A percentile compares a stretch with the other conserved stretches of the same genome.
Evolutionary conservation across 139 green algal genomes (phyloP).

Genomic region (Dunaliella primolecta): DNA sequence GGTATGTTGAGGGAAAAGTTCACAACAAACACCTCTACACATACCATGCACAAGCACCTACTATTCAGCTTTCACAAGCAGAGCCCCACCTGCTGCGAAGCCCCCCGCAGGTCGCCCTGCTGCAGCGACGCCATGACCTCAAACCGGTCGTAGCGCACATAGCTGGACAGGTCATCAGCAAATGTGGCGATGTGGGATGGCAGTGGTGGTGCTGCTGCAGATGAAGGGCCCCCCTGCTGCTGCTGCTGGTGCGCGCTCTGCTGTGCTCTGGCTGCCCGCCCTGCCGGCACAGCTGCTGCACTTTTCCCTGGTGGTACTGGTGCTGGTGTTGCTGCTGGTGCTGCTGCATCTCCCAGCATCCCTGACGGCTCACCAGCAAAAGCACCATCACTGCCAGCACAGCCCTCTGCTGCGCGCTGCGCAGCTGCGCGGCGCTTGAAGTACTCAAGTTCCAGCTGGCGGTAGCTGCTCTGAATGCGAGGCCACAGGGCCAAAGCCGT

Average conservation of each 20-base stretch:
- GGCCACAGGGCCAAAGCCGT: neutral
- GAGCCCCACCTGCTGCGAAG: neutral
- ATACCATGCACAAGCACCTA: too few species aligned
- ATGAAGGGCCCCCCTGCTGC: neutral
- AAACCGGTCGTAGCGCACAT: neutral
- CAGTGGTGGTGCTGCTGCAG: neutral
- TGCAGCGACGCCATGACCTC: neutral
- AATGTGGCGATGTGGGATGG: neutral
- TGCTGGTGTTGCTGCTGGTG: neutral
- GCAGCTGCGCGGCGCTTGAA: neutral
- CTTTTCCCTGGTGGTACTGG: neutral
- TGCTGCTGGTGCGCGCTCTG: neutral
- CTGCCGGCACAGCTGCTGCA: slow-evolving; percentile 9
- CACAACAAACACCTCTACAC: too few species aligned
- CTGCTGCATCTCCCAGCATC: neutral
- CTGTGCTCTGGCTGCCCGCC: neutral
- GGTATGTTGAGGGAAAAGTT: too few species aligned
- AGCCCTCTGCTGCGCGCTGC: neutral
- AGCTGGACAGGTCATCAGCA: slow-evolving; percentile 5
- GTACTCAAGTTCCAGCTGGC: neutral
- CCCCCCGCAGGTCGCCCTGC: neutral
- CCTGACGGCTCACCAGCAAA: neutral
- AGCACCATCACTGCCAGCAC: neutral
- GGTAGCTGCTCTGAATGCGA: neutral
- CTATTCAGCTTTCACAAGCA: too few species aligned